phyloP scores from a whole-genome alignment of 2,329 filamentous ascomycete genomes.

The Neofusicoccum umdonicola region DNA sequence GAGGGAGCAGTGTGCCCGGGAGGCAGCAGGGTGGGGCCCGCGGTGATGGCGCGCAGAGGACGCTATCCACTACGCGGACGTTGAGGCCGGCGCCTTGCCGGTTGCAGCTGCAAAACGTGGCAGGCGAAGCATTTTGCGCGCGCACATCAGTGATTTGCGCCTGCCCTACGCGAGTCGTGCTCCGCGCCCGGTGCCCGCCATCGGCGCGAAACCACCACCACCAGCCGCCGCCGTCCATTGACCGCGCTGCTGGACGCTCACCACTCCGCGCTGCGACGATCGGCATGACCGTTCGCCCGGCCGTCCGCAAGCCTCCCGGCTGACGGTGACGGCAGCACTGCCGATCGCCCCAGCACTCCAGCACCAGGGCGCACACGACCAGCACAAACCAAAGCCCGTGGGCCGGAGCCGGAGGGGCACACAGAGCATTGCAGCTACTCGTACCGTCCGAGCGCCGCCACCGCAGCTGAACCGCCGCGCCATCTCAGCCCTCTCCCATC shows the following conservation, averaged over 20 bases:
- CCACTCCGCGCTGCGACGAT: not conserved
- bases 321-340: not conserved
- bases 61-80: not conserved
- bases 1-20: not conserved
- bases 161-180: slow-evolving; percentile 4
- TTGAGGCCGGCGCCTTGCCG: not conserved
- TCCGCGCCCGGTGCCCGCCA: not conserved
- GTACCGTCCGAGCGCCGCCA: not conserved
- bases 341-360: not conserved
- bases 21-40: not conserved
- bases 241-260: not conserved
- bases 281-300: not conserved
- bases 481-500: not conserved
- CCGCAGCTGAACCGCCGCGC: not conserved
- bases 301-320: not conserved
- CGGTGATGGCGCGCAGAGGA: slow-evolving; percentile 3
- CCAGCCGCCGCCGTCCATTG: not conserved
- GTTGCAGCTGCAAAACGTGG: not conserved
- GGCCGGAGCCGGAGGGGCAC: not conserved
- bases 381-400: not conserved
- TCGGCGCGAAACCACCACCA: not conserved
- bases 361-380: not conserved
- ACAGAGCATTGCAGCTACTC: not conserved
- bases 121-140: not conserved
- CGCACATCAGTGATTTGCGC: not conserved